Percentiles rank a stretch among this genome's conserved stretches.
Conservation (phyloP, 306 rosid genomes). For the Ziziphus jujuba region DNA sequence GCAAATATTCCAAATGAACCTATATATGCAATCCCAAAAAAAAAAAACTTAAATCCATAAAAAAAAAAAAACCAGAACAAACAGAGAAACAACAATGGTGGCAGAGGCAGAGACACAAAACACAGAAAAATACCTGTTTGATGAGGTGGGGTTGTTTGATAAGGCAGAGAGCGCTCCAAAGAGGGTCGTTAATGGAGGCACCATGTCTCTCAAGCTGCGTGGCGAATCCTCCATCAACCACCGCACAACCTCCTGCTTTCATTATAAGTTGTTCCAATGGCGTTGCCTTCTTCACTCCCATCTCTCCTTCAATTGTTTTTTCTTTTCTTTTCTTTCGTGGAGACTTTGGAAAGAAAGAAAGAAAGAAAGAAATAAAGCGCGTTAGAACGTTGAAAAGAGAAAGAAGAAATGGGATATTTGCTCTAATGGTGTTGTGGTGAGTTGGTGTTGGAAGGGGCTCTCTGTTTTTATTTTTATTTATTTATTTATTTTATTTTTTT, state of each 20-base stretch:
- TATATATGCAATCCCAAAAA: slow-evolving; percentile 7
- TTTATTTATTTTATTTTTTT: not conserved
- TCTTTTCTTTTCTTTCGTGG: not conserved
- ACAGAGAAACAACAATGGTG: not conserved
- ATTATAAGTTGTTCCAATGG: slow-evolving; percentile 61
- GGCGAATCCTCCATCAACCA: slow-evolving; percentile 81
- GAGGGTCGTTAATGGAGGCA: slow-evolving; percentile 69
- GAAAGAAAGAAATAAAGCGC: too few relatives aligned
- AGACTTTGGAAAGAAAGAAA: not conserved
- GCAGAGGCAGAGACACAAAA: not conserved
- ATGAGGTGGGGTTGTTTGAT: slow-evolving; percentile 65
- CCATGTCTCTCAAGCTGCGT: slow-evolving; percentile 85
- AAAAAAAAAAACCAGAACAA: not conserved
- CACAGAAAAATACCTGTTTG: slow-evolving; percentile 38
- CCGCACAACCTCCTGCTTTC: slow-evolving; percentile 69
- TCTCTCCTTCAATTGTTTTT: not conserved
- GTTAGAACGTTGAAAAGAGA: not conserved
- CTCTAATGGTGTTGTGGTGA: not conserved
- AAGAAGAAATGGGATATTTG: not conserved
- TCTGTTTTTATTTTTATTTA: too few relatives aligned
- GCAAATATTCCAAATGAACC: slow-evolving; percentile 84
- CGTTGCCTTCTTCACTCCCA: slow-evolving; percentile 38
- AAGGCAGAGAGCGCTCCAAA: slow-evolving; percentile 87
- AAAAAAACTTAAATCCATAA: not conserved
- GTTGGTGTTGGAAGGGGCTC: not conserved